These are phyloP conservation scores for Thymus quinquecostatus DNA, from an alignment of 257 asterid genomes.

Conservation along the genomic window DNA sequence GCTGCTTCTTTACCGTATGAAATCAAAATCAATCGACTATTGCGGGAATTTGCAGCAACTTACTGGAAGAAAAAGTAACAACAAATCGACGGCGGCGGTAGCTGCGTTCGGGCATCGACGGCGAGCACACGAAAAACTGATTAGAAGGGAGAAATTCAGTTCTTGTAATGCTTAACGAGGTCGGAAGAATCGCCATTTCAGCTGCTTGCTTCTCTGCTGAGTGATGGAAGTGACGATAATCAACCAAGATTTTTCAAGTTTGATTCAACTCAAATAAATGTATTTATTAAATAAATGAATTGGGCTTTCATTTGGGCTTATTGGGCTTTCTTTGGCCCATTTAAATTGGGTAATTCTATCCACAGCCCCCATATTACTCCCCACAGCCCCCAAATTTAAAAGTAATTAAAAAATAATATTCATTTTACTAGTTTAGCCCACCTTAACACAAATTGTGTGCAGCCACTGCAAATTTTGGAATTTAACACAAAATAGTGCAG, in stretches of 20 bases:
- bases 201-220: slow-evolving; percentile 3
- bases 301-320: background rate
- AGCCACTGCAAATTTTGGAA: too few relatives aligned
- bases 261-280: too few relatives aligned
- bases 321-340: too few relatives aligned
- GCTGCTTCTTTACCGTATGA: background rate
- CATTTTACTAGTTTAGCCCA: too few relatives aligned
- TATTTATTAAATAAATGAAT: background rate
- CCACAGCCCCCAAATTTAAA: too few relatives aligned
- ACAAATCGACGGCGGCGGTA: slow-evolving; percentile 44
- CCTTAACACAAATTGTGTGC: too few relatives aligned
- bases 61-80: slow-evolving; percentile 58
- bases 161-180: slow-evolving; percentile 32
- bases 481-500: too few relatives aligned
- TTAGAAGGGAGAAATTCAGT: slow-evolving; percentile 32
- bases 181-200: slow-evolving; percentile 57
- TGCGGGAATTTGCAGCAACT: slow-evolving; percentile 36
- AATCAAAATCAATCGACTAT: background rate
- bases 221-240: slow-evolving; percentile 19
- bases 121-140: slow-evolving; percentile 31
- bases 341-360: too few relatives aligned
- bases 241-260: slow-evolving; percentile 1
- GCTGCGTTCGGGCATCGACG: slow-evolving; percentile 33
- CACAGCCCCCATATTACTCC: too few relatives aligned
- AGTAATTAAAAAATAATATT: too few relatives aligned